Percentiles rank a stretch among this genome's conserved stretches.
Evolutionary conservation across 1,284 basidiomycete genomes (phyloP).

Genomic region (Sporisorium sorghi): DNA sequence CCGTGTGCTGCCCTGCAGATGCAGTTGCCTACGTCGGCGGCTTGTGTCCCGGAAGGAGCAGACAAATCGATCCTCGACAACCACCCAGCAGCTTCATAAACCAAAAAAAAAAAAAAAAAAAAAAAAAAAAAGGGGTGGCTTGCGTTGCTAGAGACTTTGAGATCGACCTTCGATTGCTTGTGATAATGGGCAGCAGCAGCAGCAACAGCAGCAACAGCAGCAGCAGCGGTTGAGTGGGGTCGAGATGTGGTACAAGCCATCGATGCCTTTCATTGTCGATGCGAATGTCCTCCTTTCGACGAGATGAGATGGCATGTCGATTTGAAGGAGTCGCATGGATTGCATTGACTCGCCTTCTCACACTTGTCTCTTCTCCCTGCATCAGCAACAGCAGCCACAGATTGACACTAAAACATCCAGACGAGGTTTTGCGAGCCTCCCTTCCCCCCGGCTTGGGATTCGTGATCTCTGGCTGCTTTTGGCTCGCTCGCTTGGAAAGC

Average conservation of each 20-base stretch:
- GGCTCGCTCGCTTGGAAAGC: not conserved
- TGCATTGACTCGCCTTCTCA: too few species aligned
- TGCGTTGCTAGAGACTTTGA: not conserved
- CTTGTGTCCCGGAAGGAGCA: not conserved
- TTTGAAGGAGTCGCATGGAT: too few species aligned
- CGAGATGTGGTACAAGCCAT: not conserved
- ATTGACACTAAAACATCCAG: not conserved
- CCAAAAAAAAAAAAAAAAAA: not conserved
- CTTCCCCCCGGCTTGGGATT: too few species aligned
- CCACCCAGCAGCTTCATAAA: not conserved
- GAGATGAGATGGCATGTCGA: not conserved
- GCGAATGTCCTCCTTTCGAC: too few species aligned
- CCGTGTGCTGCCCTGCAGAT: not conserved
- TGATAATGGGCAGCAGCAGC: too few species aligned
- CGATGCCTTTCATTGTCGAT: not conserved
- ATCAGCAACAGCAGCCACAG: not conserved
- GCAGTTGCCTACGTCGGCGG: not conserved
- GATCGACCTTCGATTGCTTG: not conserved
- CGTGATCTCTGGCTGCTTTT: not conserved
- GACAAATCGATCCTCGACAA: slow-evolving; percentile 4
- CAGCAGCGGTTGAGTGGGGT: not conserved
- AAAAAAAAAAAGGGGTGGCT: not conserved
- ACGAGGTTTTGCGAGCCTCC: not conserved
- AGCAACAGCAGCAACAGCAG: not conserved
- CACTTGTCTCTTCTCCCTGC: not conserved